Base-by-base conservation (phyloP, 2,329 filamentous ascomycete species). In the Diaporthe amygdali region DNA sequence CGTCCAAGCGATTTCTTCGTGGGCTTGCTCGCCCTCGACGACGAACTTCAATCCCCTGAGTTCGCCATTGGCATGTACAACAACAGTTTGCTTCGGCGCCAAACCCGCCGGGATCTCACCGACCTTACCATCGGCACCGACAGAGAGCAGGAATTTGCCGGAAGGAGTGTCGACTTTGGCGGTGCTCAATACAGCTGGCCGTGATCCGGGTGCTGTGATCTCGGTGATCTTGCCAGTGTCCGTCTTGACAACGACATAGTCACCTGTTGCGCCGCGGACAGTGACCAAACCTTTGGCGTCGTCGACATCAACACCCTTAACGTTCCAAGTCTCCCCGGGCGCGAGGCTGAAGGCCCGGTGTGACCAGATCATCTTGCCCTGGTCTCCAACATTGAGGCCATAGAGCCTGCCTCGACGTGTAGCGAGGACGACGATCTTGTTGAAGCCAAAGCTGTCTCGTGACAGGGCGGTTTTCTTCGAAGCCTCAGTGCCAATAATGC, bases 361-460 rank as follows among this genome's bases (percentile, higher is more conserved):
- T 55, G 89, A 92, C 96, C 96, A 98, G 22, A 93, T 82, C 12
- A 97, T 84, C 44, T 87, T 87, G 5, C 95, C 95, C 15, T 92
- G 87, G 71, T 91, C 91, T 30, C 91, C 94, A 41, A 92, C 90
- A 80, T 97, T 92, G 25, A 99, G 84, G 3, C 92, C 94, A 75
- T 95, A 93, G 22, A 98, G 83, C 74, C 93, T 91, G 17, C 95
- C 95, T 70, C 91, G 91, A 68, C 90, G 87, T 2, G 95, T 97
- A 7, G 92, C 95, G 64, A 97, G 85, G 70, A 98, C 86, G 7
- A 95, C 89, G 39, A 96, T 84, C 82, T 97, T 97, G 80, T 94
- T 92, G 82, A 98, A 96, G 5, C 96, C 96, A 80, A 98, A 98
- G 47, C 87, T 90, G 76, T 96, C 93, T 20, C 90, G 87, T 22